Percentiles rank a stretch among this genome's conserved stretches.
Conservation (phyloP, 2,329 filamentous ascomycete species). For the Anisogramma anomala region DNA sequence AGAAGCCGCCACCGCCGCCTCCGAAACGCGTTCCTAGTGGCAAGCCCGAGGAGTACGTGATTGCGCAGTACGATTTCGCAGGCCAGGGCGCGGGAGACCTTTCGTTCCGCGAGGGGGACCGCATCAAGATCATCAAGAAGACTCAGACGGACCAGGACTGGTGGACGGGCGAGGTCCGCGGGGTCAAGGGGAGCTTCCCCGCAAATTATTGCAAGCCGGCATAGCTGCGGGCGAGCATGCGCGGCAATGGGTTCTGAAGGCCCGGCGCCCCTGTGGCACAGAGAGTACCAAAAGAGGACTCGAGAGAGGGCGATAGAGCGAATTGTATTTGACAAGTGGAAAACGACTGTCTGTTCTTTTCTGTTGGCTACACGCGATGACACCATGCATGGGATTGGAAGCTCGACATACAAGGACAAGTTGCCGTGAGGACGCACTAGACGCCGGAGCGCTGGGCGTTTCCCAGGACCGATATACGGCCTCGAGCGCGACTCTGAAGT, state of each 20-base stretch:
- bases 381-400: no score
- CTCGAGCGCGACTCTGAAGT: no score
- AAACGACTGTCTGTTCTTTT: no score
- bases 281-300: no score
- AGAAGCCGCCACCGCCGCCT: slow-evolving; percentile 61
- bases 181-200: slow-evolving; percentile 60
- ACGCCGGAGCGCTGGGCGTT: neutral
- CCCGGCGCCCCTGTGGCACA: neutral
- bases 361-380: no score
- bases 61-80: slow-evolving; percentile 63
- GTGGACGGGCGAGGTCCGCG: slow-evolving; percentile 72
- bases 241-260: neutral
- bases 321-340: no score
- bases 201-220: slow-evolving; percentile 62
- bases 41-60: slow-evolving; percentile 46
- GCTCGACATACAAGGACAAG: no score
- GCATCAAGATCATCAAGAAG: slow-evolving; percentile 65
- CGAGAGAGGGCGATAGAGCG: no score
- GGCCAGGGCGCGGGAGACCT: slow-evolving; percentile 61
- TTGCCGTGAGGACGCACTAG: no score
- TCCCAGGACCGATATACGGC: neutral
- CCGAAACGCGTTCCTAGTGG: slow-evolving; percentile 44
- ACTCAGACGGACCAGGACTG: slow-evolving; percentile 73
- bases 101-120: slow-evolving; percentile 64
- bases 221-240: slow-evolving; percentile 14